Evolutionary conservation across 345 rosid genomes (phyloP).

Genomic region (Eutrema yunnanense): DNA sequence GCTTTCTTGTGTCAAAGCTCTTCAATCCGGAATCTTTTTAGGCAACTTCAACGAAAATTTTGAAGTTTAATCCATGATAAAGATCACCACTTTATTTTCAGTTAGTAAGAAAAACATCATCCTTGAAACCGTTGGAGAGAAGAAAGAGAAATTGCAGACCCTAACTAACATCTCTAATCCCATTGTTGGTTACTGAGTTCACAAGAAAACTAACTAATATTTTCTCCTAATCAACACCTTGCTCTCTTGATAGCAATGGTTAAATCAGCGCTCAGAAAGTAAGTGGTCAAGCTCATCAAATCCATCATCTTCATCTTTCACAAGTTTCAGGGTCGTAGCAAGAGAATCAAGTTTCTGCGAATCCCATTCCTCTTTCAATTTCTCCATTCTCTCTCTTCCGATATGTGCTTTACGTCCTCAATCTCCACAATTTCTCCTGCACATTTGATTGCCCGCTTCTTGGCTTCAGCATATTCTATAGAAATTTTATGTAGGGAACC

Average conservation of each 20-base stretch:
- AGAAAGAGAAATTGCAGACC: neutral
- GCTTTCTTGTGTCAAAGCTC: neutral
- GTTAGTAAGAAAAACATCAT: neutral
- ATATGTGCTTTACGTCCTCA: conserved; percentile 54
- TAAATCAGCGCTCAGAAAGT: conserved; percentile 14
- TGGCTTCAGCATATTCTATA: conserved; percentile 54
- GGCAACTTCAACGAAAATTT: neutral
- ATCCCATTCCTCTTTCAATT: conserved; percentile 51
- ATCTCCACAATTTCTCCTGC: conserved; percentile 43
- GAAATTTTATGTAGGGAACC: conserved; percentile 42
- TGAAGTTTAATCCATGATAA: neutral
- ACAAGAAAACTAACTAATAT: neutral
- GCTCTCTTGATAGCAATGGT: conserved; percentile 1
- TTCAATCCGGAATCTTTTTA: neutral
- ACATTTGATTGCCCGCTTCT: conserved; percentile 58
- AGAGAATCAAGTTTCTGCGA: conserved; percentile 35
- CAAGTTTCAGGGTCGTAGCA: neutral
- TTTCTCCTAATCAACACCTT: neutral
- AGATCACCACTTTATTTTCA: neutral
- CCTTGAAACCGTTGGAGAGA: neutral
- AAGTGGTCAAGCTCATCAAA: conserved; percentile 42
- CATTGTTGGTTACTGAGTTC: neutral
- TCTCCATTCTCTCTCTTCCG: conserved; percentile 42
- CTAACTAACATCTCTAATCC: neutral
- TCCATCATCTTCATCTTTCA: conserved; percentile 17